Evolutionary conservation across 1,139 yeast species (phyloP), one percentile per base, ranked within the genome.

Genomic region (Taiozyma sp.): DNA sequence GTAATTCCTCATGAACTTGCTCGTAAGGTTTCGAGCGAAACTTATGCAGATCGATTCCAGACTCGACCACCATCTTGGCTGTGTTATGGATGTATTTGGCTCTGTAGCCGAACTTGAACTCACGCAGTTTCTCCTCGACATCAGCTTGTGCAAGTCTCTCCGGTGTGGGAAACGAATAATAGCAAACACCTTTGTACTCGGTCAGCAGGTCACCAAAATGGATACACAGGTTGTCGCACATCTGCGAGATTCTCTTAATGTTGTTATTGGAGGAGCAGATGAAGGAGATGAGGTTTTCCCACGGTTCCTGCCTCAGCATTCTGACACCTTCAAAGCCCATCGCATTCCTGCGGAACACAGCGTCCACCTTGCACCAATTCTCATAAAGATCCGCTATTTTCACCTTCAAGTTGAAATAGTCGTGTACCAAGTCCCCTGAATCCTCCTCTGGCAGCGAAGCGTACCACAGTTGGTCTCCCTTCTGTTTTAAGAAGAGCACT

Each of bases 251-350:
- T 43, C 99, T 75, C 63, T 91, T 88, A 51, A 93, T 95, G 62
- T 93, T 95, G 68, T 93, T 93, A 67, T 93, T 93, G n/a, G 96
- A 85, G 4, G 97, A 88, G 67, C 99, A 93, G 24, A 93, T 95
- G 59, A 93, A 93, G 3, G 95, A 86, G 22, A 93, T 70, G 45
- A 89, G 72, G 43, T 95, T 89, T 62, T 95, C 99, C 98, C 98
- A 93, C 0, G 99, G 99, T 57, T 91, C 97, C 66, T 93, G 98
- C 47, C 91, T 75, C 32, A 91, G 75, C 53, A 90, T 88, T 41
- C 98, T 71, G 29, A 91, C 83, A 0, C 99, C 99, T 4, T 73
- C 72, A 51, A 82, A 80, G 28, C 68, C 67, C 3, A 67, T 62
- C 8, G 61, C 51, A 19, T 66, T 61, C 41, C 62, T 67, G 51